Base-by-base conservation (phyloP, 2,329 filamentous ascomycete species). In the Lomentospora prolificans region DNA sequence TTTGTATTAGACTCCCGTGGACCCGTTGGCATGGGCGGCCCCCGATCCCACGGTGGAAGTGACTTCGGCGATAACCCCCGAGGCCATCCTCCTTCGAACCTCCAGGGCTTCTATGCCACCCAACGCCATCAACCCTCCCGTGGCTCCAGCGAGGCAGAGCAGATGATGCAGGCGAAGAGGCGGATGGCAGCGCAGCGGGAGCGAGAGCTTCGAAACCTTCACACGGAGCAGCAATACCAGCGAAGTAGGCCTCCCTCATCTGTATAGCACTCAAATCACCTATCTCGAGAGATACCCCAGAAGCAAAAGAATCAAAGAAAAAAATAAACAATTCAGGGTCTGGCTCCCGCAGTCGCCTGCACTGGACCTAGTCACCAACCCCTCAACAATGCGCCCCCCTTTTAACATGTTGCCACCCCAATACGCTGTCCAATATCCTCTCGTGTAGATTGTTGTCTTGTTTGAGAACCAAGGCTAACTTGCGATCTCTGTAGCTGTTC, bases 181-280 rank as follows among this genome's bases (percentile, higher is more conserved):
- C 88, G 92, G 79, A 95, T 97, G 89, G 94, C 94, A 68, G 94
- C 94, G 72, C 94, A 97, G 77, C 89, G 94, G 75, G 94, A 99
- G 80, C 89, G 92, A 75, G 94, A 99, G 79, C 86, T 99, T 73
- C 90, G 94, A 75, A 99, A 97, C 76, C 96, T 97, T 77, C 94
- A 99, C 77, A 95, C 96, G 77, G 94, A 99, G 83, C 94, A 99
- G 83, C 94, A 99, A 84, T 97, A 95, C 77, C 95, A 97, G 80
- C 86, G 92, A 89, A 96, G 94, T 97, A 89, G 84, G 87, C 84
- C 84, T 73, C 81, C 84, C 82, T 82, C 81, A 80, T 79, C 81
- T 82, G 80, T 81, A 82, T 87, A 85, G 81, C 81, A 77, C 54
- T 51, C 22, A 53, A 28, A 56, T 12, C 31, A 31, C 54, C 54